Evolutionary conservation across 768 basidiomycete genomes (phyloP), one percentile per base, ranked within the genome.

Genomic region (Leccinum disarticulatum): DNA sequence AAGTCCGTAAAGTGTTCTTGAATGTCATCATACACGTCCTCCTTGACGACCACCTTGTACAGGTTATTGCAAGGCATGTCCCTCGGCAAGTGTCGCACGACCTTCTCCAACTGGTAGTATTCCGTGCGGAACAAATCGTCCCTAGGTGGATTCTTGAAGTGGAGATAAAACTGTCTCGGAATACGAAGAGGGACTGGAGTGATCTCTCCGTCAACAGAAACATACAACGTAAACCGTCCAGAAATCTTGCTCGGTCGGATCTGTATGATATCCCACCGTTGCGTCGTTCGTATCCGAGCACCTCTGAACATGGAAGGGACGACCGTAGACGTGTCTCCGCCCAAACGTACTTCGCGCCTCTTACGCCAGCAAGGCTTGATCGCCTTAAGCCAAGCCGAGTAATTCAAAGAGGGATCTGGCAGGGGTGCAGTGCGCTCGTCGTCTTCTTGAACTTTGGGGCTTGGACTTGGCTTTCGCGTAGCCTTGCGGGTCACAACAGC

Each of bases 261-360:
- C 68, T 98, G 97, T 3, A 98, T 78, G 54, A 99, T 81, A 66
- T 98, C 96, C 97, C 97, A 98, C 52, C 85, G 82, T 52, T 86
- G 80, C 54, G 82, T 85, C 11, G 85, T 79, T 54, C 82, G 81
- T 52, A 84, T 77, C 46, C 81, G 81, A 51, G 80, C 78, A 58
- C 81, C 79, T 62, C 80, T 83, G 73, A 96, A 91, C 83, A 96
- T 91, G 1, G 86, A 79, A 6, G 93, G 88, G 49, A 88, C 77
- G 60, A 80, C 65, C 48, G 77, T 66, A 13, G 81, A 71, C 52
- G 77, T 67, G 52, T 73, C 63, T 49, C 72, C 75, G 13, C 77
- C 83, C 65, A 72, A 76, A 19, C 76, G 81, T 53, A 79, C 78
- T 47, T 83, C 80, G 17, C 80, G 81, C 60, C 72, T 79, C 61